Evolutionary conservation across 805 yeast species (phyloP).

Genomic region (Metschnikowia dekortorum): DNA sequence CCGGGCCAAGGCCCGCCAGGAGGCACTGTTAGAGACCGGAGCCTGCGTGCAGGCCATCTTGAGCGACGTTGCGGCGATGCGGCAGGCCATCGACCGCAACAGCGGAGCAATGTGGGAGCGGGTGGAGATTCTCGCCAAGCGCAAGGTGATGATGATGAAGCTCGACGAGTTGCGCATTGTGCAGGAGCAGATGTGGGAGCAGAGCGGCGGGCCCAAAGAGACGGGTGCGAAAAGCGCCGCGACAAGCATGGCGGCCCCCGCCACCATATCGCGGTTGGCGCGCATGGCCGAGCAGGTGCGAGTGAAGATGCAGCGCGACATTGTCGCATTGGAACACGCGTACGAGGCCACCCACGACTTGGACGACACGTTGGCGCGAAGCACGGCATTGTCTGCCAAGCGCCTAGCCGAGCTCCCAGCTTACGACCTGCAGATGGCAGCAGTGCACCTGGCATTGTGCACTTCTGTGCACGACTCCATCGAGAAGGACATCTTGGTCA

Average conservation of each 20-base stretch:
- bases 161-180: conserved; percentile 8
- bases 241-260: too few species aligned
- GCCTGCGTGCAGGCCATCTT: conserved; percentile 37
- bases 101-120: conserved; percentile 43
- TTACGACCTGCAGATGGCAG: conserved; percentile 49
- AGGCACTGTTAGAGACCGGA: conserved; percentile 27
- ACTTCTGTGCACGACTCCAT: conserved; percentile 42
- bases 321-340: conserved; percentile 48
- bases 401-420: conserved; percentile 49
- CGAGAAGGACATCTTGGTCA: conserved; percentile 51
- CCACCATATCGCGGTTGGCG: neutral
- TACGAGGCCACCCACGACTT: conserved; percentile 48
- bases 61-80: conserved; percentile 40
- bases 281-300: conserved; percentile 24
- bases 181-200: neutral
- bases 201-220: neutral
- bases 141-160: conserved; percentile 30
- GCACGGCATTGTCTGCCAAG: conserved; percentile 43
- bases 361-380: conserved; percentile 46
- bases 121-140: conserved; percentile 42
- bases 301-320: conserved; percentile 26
- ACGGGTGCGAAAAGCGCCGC: neutral
- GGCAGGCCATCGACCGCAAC: conserved; percentile 38
- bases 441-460: conserved; percentile 38
- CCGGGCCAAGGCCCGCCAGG: conserved; percentile 32